Conservation (phyloP, 2,329 filamentous ascomycete species). For the Xylariaceae sp. region DNA sequence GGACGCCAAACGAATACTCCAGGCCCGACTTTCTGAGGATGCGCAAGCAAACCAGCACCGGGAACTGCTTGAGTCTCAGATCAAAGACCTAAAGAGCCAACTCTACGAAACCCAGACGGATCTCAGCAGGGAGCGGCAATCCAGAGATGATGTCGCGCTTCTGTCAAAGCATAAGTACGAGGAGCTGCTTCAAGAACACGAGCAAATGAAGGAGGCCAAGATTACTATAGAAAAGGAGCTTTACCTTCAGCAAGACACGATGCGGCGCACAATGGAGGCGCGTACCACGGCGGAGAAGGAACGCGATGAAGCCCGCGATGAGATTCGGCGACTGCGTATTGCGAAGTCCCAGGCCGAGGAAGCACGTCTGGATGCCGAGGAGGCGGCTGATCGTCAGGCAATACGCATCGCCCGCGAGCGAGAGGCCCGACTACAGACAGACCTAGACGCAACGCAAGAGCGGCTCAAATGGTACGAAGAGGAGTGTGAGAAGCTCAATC, state of each 20-base stretch:
- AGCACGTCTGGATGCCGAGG: constrained; percentile 75
- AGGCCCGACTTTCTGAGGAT: constrained; percentile 86
- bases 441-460: constrained; percentile 73
- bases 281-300: constrained; percentile 76
- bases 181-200: constrained; percentile 76
- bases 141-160: constrained; percentile 85
- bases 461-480: constrained; percentile 73
- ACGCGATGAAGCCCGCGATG: constrained; percentile 80
- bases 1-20: constrained; percentile 79
- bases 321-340: constrained; percentile 75
- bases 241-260: constrained; percentile 88
- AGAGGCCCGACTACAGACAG: constrained; percentile 68
- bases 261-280: constrained; percentile 79
- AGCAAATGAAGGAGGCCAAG: constrained; percentile 85
- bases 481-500: constrained; percentile 70
- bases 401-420: constrained; percentile 73
- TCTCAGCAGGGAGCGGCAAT: constrained; percentile 85
- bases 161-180: constrained; percentile 85
- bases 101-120: constrained; percentile 82
- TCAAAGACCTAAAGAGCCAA: constrained; percentile 79
- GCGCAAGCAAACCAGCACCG: constrained; percentile 76
- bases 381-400: constrained; percentile 73
- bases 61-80: constrained; percentile 78
- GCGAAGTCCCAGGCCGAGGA: constrained; percentile 83
- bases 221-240: constrained; percentile 98